phyloP scores from a whole-genome alignment of 176 grass and related monocot genomes.

The Eragrostis curvula region DNA sequence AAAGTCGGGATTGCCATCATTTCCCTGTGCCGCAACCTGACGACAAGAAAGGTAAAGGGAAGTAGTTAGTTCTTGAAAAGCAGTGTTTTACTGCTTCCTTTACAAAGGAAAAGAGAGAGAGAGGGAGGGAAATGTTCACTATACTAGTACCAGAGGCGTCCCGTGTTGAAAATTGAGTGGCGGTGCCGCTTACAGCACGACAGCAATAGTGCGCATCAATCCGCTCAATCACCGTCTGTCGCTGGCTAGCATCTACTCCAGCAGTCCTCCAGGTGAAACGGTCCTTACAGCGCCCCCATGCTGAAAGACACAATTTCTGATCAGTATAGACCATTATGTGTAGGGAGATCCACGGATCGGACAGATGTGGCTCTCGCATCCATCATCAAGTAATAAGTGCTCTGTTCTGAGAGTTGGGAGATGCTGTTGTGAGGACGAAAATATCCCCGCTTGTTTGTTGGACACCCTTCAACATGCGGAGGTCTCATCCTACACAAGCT shows the following conservation, averaged over 20 bases:
- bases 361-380: background rate
- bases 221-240: conserved; percentile 12
- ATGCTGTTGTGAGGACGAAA: background rate
- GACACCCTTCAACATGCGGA: no score
- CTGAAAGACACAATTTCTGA: no score
- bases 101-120: background rate
- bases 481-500: no score
- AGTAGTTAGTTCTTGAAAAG: background rate
- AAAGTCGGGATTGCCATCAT: background rate
- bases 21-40: background rate
- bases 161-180: background rate
- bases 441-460: background rate
- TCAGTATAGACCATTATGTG: background rate
- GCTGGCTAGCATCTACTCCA: no score
- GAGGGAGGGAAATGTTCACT: background rate
- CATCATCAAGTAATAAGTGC: no score
- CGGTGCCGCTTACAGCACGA: background rate
- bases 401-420: no score
- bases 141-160: background rate
- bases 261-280: no score
- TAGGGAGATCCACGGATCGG: background rate
- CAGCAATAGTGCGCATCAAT: background rate
- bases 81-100: background rate
- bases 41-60: background rate
- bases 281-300: no score